A percentile compares a stretch with the other conserved stretches of the same genome.
These are phyloP conservation scores for Lipomyces japonicus DNA, from an alignment of 805 yeast species.

Conservation along the genomic window DNA sequence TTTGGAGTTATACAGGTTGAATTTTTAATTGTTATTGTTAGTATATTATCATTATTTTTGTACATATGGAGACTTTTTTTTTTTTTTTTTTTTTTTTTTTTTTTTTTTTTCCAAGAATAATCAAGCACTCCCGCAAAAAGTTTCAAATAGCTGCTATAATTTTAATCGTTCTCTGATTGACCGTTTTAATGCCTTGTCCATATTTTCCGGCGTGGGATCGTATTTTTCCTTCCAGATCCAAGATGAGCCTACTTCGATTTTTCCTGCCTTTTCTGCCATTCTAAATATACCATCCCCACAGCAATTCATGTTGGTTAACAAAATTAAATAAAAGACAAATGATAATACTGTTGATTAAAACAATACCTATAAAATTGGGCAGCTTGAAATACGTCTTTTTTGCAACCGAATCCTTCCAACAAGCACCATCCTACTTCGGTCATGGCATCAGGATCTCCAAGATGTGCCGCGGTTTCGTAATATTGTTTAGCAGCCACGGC, in stretches of 20 bases:
- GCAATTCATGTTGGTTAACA: not conserved
- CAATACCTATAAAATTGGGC: conserved; percentile 36
- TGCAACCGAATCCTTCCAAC: conserved; percentile 33
- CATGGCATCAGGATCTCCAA: conserved; percentile 38
- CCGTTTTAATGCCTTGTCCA: no score
- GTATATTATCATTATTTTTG: no score
- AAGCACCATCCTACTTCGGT: conserved; percentile 32
- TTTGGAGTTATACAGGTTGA: no score
- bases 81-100: no score
- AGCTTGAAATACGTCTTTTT: conserved; percentile 34
- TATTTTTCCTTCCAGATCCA: conserved; percentile 38
- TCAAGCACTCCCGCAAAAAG: no score
- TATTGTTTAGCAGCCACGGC: conserved; percentile 32
- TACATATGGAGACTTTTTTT: no score
- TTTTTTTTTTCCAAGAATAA: no score
- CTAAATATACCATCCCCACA: not conserved
- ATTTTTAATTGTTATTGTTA: no score
- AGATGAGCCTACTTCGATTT: conserved; percentile 36
- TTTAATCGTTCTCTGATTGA: no score
- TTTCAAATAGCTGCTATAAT: no score
- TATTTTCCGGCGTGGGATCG: no score
- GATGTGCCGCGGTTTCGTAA: conserved; percentile 35
- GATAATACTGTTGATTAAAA: not conserved
- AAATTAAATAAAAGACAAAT: not conserved
- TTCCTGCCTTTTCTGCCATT: conserved; percentile 33